Evolutionary conservation across 2,329 filamentous ascomycete species (phyloP).

Genomic region (Verticillium nonalfalfae): DNA sequence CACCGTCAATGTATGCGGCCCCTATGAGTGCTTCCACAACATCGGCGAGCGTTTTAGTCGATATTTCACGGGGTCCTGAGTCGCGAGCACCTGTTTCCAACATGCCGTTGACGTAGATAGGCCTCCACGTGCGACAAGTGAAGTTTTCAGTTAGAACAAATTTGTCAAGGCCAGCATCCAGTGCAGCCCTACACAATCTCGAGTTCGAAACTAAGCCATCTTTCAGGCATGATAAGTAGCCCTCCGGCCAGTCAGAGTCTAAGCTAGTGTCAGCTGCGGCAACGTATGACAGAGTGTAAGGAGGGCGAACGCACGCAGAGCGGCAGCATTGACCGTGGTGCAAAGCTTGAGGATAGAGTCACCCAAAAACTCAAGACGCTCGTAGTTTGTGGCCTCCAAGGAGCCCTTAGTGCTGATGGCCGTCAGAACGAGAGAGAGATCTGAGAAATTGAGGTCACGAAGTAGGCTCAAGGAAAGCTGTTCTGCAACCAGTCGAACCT

Average conservation of each 20-base stretch:
- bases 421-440: conserved; percentile 47
- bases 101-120: conserved; percentile 46
- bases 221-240: conserved; percentile 63
- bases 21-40: conserved; percentile 83
- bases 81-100: conserved; percentile 13
- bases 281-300: not conserved
- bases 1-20: conserved; percentile 64
- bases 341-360: conserved; percentile 77
- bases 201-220: conserved; percentile 68
- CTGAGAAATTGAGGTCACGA: conserved; percentile 37
- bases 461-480: conserved; percentile 52
- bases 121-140: conserved; percentile 66
- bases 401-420: conserved; percentile 66
- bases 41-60: conserved; percentile 79
- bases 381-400: conserved; percentile 60
- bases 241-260: conserved; percentile 69
- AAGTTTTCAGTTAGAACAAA: conserved; percentile 68
- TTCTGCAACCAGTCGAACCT: conserved; percentile 56
- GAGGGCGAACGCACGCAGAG: conserved; percentile 34
- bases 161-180: conserved; percentile 57
- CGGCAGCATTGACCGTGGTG: conserved; percentile 57
- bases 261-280: not conserved
- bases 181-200: conserved; percentile 59
- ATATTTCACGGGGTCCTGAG: conserved; percentile 32
- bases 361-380: conserved; percentile 80